phyloP scores from a whole-genome alignment of 1,284 basidiomycete species.

The Papiliotrema fonsecae region DNA sequence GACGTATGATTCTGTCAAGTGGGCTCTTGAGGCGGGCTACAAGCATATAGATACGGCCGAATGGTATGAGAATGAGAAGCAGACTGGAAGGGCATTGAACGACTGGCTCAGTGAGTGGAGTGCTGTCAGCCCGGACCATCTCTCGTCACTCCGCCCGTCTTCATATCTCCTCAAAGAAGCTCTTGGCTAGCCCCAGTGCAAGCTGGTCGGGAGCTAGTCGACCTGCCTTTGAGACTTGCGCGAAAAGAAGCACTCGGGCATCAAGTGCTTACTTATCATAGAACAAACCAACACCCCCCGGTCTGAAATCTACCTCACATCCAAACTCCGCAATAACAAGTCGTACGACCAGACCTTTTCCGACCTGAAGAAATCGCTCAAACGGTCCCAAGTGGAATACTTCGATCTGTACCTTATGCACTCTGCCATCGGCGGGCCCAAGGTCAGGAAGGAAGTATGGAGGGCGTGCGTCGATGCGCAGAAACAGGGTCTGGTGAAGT shows the following conservation, averaged over 20 bases:
- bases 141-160: too few relatives aligned
- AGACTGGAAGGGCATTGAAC: constrained; percentile 59
- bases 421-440: constrained; percentile 47
- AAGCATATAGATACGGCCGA: constrained; percentile 58
- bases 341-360: constrained; percentile 54
- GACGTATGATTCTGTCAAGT: constrained; percentile 57
- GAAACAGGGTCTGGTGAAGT: constrained; percentile 45
- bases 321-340: constrained; percentile 61
- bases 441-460: constrained; percentile 49
- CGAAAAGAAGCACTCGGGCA: background rate
- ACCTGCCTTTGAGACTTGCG: background rate
- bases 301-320: constrained; percentile 61
- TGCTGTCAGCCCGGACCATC: too few relatives aligned
- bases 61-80: constrained; percentile 62
- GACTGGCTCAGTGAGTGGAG: constrained; percentile 53
- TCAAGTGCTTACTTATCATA: too few relatives aligned
- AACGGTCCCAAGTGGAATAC: constrained; percentile 53
- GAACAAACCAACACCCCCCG: constrained; percentile 49
- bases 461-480: constrained; percentile 46
- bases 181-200: too few relatives aligned
- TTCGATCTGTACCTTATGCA: constrained; percentile 50
- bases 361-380: constrained; percentile 57
- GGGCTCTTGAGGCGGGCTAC: constrained; percentile 65
- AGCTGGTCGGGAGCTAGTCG: too few relatives aligned
- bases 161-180: too few relatives aligned